Conservation (phyloP, 768 basidiomycete genomes). For the Tricholoma flavovirens region DNA sequence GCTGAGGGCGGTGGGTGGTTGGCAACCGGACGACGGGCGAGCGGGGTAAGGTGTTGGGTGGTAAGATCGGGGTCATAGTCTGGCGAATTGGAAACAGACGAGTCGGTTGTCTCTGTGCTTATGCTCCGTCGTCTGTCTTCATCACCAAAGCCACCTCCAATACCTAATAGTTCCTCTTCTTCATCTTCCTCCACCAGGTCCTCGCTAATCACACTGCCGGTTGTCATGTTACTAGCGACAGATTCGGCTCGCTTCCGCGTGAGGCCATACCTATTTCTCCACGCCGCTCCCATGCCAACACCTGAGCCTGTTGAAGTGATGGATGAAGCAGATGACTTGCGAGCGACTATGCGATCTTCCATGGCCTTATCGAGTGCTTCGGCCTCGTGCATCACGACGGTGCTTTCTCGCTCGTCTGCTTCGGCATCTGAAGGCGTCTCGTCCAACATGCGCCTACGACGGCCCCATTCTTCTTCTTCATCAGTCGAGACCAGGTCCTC, state of each 20-base stretch:
- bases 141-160: constrained; percentile 58
- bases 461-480: constrained; percentile 80
- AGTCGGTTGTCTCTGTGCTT: constrained; percentile 31
- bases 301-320: constrained; percentile 50
- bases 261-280: constrained; percentile 55
- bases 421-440: constrained; percentile 48
- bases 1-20: constrained; percentile 46
- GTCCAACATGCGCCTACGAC: constrained; percentile 56
- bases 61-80: constrained; percentile 34
- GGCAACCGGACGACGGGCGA: constrained; percentile 21
- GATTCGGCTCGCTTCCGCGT: constrained; percentile 69
- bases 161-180: constrained; percentile 63
- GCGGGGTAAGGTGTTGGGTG: constrained; percentile 18
- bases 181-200: constrained; percentile 81
- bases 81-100: constrained; percentile 38
- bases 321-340: constrained; percentile 66
- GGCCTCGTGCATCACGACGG: constrained; percentile 69
- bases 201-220: constrained; percentile 68
- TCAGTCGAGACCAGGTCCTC: constrained; percentile 53
- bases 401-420: constrained; percentile 53
- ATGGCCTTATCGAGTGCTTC: constrained; percentile 79
- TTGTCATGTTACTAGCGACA: constrained; percentile 64
- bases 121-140: constrained; percentile 30
- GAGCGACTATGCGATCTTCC: constrained; percentile 75
- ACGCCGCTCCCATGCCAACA: constrained; percentile 60